Conservation (phyloP, 2,329 filamentous ascomycete genomes). For the Canariomyces notabilis region DNA sequence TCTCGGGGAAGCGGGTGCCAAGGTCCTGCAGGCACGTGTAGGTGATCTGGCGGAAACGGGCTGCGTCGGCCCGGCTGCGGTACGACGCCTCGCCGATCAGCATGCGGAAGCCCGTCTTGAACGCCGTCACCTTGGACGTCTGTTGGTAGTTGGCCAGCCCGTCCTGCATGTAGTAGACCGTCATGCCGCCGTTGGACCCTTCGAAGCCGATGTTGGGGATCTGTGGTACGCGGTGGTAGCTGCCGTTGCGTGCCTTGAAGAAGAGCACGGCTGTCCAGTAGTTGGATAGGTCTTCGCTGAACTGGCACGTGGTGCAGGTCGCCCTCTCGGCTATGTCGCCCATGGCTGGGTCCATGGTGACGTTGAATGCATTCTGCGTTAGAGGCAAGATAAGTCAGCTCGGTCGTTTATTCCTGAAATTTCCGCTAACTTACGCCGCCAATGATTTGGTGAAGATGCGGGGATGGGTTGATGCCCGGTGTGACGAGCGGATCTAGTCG, state of each 20-base stretch:
- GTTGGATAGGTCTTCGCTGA: constrained; percentile 33
- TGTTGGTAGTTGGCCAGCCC: constrained; percentile 24
- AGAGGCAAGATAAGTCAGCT: neutral
- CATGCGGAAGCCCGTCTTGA: constrained; percentile 43
- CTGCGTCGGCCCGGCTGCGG: constrained; percentile 31
- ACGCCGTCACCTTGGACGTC: constrained; percentile 37
- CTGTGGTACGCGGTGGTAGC: constrained; percentile 20
- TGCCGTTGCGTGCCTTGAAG: constrained; percentile 22
- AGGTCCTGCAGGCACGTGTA: constrained; percentile 38
- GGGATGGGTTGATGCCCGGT: constrained; percentile 20
- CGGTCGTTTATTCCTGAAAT: neutral
- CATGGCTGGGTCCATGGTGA: constrained; percentile 31
- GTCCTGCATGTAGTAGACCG: constrained; percentile 33
- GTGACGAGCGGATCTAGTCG: constrained; percentile 23
- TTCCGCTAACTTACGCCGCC: constrained; percentile 18
- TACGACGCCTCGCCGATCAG: constrained; percentile 37
- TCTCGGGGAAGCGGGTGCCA: constrained; percentile 35
- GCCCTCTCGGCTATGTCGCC: constrained; percentile 25
- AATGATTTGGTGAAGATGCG: constrained; percentile 25
- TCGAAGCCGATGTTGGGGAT: constrained; percentile 33
- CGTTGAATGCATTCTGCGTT: constrained; percentile 36
- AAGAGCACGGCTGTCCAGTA: constrained; percentile 26
- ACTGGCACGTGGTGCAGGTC: constrained; percentile 31
- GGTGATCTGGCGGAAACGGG: constrained; percentile 38
- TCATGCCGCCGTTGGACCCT: constrained; percentile 30